Conservation (phyloP, 2,329 filamentous ascomycete species). For the Sporothrix schenckii region DNA sequence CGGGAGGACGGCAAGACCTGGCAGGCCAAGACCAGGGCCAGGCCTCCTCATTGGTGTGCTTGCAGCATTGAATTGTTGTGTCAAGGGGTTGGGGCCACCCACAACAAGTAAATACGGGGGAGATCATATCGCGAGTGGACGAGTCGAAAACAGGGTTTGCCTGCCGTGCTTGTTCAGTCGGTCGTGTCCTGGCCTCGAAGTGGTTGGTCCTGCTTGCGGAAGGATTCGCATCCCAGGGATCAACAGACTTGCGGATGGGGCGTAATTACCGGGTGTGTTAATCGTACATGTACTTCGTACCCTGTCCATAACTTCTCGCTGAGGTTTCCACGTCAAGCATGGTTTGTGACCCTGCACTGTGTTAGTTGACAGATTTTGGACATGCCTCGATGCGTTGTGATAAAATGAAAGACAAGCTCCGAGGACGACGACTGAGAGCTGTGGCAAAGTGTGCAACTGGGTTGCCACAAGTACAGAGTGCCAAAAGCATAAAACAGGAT, state of each 20-base stretch:
- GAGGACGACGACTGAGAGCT: no score
- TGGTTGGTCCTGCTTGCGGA: background rate
- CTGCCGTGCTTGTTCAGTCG: background rate
- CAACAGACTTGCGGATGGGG: background rate
- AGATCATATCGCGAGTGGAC: background rate
- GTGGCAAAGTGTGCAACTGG: no score
- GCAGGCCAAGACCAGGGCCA: constrained; percentile 9
- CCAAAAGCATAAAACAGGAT: background rate
- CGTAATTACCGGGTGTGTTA: constrained; percentile 7
- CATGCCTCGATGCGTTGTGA: no score
- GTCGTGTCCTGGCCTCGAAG: background rate
- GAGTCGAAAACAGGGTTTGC: constrained; percentile 15
- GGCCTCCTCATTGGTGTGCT: background rate
- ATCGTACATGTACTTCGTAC: no score
- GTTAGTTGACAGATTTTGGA: no score
- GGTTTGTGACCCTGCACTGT: no score
- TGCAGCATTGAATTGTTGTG: constrained; percentile 8
- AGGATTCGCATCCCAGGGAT: constrained; percentile 27
- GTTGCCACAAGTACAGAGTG: no score
- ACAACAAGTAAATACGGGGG: background rate
- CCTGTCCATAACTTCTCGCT: no score
- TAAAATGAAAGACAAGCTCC: no score
- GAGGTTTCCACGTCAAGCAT: no score
- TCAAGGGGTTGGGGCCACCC: constrained; percentile 16
- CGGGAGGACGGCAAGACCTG: constrained; percentile 6